Conservation (phyloP, 73 alveolate genomes). For the Tetrahymena borealis region DNA sequence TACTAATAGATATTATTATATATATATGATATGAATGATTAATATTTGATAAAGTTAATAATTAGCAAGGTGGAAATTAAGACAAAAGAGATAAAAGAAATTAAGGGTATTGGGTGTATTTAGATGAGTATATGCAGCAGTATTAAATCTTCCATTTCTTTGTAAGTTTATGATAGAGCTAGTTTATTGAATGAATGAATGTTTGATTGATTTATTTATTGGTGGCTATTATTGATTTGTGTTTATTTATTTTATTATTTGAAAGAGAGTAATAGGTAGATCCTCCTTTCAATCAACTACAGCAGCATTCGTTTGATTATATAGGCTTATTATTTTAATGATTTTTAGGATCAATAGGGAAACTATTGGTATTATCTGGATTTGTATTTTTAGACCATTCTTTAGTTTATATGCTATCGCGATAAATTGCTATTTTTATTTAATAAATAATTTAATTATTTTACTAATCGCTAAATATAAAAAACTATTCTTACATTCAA, state of each 20-base stretch:
- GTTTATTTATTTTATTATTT: neutral
- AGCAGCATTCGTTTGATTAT: neutral
- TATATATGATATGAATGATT: neutral
- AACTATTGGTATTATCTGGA: neutral
- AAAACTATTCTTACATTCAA: slow-evolving; percentile 12
- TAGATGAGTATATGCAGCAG: too few relatives aligned
- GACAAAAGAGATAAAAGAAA: too few relatives aligned
- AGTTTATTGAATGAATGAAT: neutral
- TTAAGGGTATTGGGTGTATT: too few relatives aligned
- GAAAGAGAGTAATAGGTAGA: neutral
- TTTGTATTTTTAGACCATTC: neutral
- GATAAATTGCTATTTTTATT: neutral
- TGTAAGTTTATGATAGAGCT: neutral
- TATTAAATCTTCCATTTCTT: neutral
- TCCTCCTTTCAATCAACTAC: neutral
- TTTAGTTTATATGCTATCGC: neutral
- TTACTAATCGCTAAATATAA: neutral
- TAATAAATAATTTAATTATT: neutral
- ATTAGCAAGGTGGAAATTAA: too few relatives aligned
- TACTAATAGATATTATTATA: too few relatives aligned
- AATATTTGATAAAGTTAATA: neutral
- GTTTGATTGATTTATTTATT: too few relatives aligned
- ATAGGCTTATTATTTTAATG: neutral
- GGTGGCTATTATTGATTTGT: too few relatives aligned
- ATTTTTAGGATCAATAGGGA: neutral